Percentiles rank a stretch among this genome's conserved stretches.
Conservation (phyloP, 768 basidiomycete genomes). For the Podaxis sp. region DNA sequence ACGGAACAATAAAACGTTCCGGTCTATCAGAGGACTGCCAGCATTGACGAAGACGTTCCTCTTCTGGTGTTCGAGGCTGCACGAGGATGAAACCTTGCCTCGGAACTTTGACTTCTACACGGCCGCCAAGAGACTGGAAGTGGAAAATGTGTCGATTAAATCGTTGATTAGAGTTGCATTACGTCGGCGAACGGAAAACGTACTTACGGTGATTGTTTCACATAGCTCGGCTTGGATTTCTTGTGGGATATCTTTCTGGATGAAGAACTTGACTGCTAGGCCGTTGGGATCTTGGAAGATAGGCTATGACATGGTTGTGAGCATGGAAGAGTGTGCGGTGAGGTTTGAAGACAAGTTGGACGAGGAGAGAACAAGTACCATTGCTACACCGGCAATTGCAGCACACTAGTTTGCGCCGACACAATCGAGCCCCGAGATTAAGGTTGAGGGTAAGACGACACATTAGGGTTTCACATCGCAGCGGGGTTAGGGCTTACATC, state of each 20-base stretch:
- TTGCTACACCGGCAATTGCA: slow-evolving; percentile 8
- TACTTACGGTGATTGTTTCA: slow-evolving; percentile 67
- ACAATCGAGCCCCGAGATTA: slow-evolving; percentile 41
- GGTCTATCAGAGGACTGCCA: slow-evolving; percentile 72
- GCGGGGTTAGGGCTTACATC: slow-evolving; percentile 36
- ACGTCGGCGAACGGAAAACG: neutral
- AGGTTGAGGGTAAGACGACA: slow-evolving; percentile 45
- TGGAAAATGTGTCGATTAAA: slow-evolving; percentile 3
- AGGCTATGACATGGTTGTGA: slow-evolving; percentile 38
- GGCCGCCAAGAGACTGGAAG: slow-evolving; percentile 65
- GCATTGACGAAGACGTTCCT: slow-evolving; percentile 71
- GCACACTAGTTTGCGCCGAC: neutral
- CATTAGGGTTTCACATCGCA: slow-evolving; percentile 31
- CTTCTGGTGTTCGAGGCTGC: slow-evolving; percentile 67
- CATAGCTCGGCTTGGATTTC: slow-evolving; percentile 70
- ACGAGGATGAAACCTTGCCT: slow-evolving; percentile 74
- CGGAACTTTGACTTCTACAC: slow-evolving; percentile 78
- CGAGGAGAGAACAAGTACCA: slow-evolving; percentile 18
- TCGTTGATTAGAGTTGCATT: neutral
- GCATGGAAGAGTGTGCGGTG: neutral
- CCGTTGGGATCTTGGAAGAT: slow-evolving; percentile 72
- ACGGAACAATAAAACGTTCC: slow-evolving; percentile 76
- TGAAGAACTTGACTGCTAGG: slow-evolving; percentile 77
- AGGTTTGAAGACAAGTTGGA: slow-evolving; percentile 3
- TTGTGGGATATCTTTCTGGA: slow-evolving; percentile 74